phyloP scores from a whole-genome alignment of 75 land plant genomes.

The Selaginella tamariscina region DNA sequence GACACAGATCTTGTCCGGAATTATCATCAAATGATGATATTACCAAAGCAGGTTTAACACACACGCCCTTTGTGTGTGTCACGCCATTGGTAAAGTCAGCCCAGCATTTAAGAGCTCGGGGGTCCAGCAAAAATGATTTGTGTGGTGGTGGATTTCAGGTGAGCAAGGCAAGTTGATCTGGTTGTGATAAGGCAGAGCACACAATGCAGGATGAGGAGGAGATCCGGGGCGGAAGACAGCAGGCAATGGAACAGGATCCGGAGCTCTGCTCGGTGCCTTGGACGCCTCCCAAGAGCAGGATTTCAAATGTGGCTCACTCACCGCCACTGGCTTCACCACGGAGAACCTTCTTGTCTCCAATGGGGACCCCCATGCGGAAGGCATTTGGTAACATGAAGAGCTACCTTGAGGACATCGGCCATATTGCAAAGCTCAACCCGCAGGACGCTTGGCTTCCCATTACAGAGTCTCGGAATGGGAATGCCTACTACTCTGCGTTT shows the following conservation, averaged over 20 bases:
- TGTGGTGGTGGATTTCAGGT: no score
- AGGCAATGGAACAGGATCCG: neutral
- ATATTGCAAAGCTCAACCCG: conserved; percentile 64
- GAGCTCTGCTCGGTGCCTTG: neutral
- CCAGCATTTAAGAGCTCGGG: neutral
- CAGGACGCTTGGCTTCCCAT: conserved; percentile 91
- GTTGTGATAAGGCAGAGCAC: no score
- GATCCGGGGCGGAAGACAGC: no score
- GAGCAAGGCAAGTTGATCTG: no score
- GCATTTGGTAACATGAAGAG: conserved; percentile 55
- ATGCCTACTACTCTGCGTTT: conserved; percentile 78
- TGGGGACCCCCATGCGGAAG: conserved; percentile 63
- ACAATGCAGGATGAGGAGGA: no score
- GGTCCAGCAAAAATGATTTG: no score
- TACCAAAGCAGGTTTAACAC: no score
- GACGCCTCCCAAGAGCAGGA: neutral
- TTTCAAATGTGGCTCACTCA: no score
- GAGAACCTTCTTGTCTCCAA: conserved; percentile 21
- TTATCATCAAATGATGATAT: neutral
- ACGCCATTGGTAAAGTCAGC: neutral
- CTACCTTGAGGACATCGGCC: conserved; percentile 88
- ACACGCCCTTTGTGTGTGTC: neutral
- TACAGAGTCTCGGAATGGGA: conserved; percentile 88
- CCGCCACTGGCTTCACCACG: neutral
- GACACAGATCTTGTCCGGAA: neutral